Evolutionary conservation across 2,329 filamentous ascomycete species (phyloP).

Genomic region (Monilinia fructicola): DNA sequence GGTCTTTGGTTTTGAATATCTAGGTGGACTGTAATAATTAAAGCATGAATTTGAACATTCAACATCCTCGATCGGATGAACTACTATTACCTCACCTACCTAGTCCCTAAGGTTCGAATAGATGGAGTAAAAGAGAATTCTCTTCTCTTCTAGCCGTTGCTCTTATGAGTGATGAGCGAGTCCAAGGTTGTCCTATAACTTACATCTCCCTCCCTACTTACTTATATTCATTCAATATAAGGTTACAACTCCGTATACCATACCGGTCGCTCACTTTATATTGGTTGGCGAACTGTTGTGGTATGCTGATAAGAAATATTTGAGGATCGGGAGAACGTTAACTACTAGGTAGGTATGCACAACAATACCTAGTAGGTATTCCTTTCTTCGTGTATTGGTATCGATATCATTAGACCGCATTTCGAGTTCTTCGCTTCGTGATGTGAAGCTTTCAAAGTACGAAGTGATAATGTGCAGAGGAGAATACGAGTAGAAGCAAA

Average conservation of each 20-base stretch:
- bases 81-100: too few species aligned
- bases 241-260: too few species aligned
- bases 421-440: background rate
- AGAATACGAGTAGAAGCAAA: too few species aligned
- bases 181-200: background rate
- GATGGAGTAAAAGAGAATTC: background rate
- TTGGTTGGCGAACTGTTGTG: background rate
- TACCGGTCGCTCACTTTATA: too few species aligned
- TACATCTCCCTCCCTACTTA: too few species aligned
- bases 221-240: too few species aligned
- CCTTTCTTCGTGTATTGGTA: background rate
- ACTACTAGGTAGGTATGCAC: background rate
- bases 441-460: too few species aligned
- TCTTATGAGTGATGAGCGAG: too few species aligned
- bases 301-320: background rate
- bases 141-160: background rate
- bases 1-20: background rate
- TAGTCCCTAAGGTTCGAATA: too few species aligned
- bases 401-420: background rate
- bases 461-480: too few species aligned
- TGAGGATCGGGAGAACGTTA: too few species aligned
- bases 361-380: too few species aligned
- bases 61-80: background rate
- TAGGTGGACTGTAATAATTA: background rate
- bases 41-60: background rate